Base-by-base conservation (phyloP, 495 filamentous ascomycete genomes). In the Penicillium pulvis region DNA sequence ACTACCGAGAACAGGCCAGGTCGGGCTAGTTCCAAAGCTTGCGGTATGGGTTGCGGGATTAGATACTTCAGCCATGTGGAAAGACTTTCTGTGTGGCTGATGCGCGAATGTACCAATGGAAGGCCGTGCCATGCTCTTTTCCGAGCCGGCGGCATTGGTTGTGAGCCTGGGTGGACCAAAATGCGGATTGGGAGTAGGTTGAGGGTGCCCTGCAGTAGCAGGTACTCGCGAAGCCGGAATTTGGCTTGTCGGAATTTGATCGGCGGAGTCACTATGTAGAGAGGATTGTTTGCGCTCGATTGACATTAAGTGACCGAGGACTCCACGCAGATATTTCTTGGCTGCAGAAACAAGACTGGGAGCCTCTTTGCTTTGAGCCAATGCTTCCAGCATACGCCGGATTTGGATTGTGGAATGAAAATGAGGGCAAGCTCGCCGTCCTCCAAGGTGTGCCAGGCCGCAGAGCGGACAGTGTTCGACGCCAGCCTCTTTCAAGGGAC, bases 391-490 rank as follows among this genome's bases (percentile, higher is more conserved):
- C 86, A 92, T 88, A 4, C 70, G 64, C 23, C 69, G 63, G 9
- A 90, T 73, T 52, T 89, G 86, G 8, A 71, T 75, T 42, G 83
- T 78, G 2, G 79, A 83, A 20, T 74, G 67, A 19, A 91, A 71
- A 59, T 88, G 83, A 3, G 88, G 82, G 60, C 89, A 92, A 23
- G 71, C 74, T 6, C 85, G 79, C 1, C 63, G 60, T 28, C 65
- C 47, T 17, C 86, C 85, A 56, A 74, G 85, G 60, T 92, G 89
- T 4, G 88, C 85, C 24, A 87, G 71, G 10, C 87, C 86, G 61
- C 89, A 92, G 4, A 90, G 76, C 9, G 78, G 79, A 64, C 89
- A 92, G 53, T 76, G 67, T 63, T 91, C 87, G 10, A 79, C 73
- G 0, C 86, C 87, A 19, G 84, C 82, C 6, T 74, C 24, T 62